Evolutionary conservation across 345 rosid genomes (phyloP), one percentile per base, ranked within the genome.

Genomic region (Viola odorata): DNA sequence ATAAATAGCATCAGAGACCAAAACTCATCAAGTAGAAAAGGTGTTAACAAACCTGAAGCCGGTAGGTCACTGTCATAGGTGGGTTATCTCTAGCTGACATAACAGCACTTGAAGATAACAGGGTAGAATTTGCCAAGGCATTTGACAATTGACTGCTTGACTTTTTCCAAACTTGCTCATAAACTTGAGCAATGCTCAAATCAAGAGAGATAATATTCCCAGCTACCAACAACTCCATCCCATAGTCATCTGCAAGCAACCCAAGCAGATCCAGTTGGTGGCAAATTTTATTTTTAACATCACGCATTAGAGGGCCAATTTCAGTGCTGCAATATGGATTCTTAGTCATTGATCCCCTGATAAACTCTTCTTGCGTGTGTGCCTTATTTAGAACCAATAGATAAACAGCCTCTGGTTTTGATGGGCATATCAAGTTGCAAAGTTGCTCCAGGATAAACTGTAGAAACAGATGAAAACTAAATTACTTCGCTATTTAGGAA

Each of bases 371-470:
- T 65, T 94, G 99, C 4, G 97, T 94, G 73, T 94, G 97, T 38
- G 92, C 91, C 74, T 94, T 94, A 79, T 88, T 94, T 51, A 94
- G 76, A 72, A 94, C 81, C 86, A 94, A 79, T 67, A 82, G 67
- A 82, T 88, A 82, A n/a, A 86, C 88, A 59, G 95, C 79, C 75
- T 94, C 99, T 23, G 96, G 92, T 67, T 94, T 94, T 65, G 97
- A 86, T 50, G 99, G 97, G 69, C 99, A 90, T 76, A 94, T 94
- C 85, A 94, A 74, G 76, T 90, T 90, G 82, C 99, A 94, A 52
- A 94, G 96, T 80, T 94, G 97, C 85, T 94, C 97, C 55, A 94
- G 83, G 70, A 94, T 91, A 69, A 94, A 94, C 99, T 94, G 95
- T 70, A 76, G 36, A 67, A 57, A 77, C 47, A 68, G 73, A 63